Percentiles rank a stretch among this genome's conserved stretches.
These are phyloP conservation scores for Candida broadrunensis DNA, from an alignment of 805 yeast species.

Conservation along the genomic window DNA sequence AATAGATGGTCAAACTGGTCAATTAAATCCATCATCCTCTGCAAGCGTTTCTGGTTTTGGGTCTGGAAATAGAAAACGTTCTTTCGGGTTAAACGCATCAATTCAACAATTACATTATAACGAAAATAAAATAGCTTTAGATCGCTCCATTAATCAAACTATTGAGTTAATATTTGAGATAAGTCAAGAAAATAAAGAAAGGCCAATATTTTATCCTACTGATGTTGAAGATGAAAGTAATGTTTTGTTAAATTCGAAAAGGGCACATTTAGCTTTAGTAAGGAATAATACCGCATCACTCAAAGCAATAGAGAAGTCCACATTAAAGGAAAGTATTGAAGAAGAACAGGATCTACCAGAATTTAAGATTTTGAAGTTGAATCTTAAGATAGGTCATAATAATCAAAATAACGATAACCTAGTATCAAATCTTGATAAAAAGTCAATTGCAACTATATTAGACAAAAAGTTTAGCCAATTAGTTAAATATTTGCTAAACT, in stretches of 20 bases:
- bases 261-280: constrained; percentile 52
- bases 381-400: constrained; percentile 51
- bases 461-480: constrained; percentile 66
- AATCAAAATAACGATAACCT: constrained; percentile 36
- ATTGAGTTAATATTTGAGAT: constrained; percentile 50
- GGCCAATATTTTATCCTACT: constrained; percentile 66
- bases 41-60: constrained; percentile 1
- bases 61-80: constrained; percentile 2
- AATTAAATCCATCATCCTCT: constrained; percentile 11
- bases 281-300: constrained; percentile 30
- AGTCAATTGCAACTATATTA: constrained; percentile 65
- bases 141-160: constrained; percentile 56
- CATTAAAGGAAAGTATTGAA: neutral
- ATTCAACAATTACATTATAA: constrained; percentile 75
- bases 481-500: constrained; percentile 61
- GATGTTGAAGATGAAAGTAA: constrained; percentile 30
- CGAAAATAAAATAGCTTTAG: constrained; percentile 63
- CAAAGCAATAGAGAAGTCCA: constrained; percentile 2
- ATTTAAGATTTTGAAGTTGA: constrained; percentile 63
- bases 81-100: constrained; percentile 45
- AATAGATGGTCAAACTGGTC: constrained; percentile 26
- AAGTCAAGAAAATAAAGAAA: constrained; percentile 50
- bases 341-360: constrained; percentile 23
- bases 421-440: constrained; percentile 59
- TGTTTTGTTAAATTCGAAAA: constrained; percentile 41